A percentile compares a stretch with the other conserved stretches of the same genome.
These are phyloP conservation scores for Wickerhamiella infanticola DNA, from an alignment of 1,139 yeast species.

Conservation along the genomic window DNA sequence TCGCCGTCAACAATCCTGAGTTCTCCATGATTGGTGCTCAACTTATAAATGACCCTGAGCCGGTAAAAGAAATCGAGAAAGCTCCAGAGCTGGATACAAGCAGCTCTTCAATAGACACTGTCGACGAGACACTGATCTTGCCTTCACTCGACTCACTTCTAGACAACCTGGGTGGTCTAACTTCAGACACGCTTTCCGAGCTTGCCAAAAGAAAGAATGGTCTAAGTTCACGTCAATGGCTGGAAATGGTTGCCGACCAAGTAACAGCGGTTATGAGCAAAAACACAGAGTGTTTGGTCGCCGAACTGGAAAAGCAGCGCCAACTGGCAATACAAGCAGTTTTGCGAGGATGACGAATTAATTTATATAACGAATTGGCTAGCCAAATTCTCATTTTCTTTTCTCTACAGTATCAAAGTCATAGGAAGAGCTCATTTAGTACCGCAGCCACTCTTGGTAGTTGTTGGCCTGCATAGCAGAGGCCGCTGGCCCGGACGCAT, in stretches of 20 bases:
- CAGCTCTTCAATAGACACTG: conserved; percentile 13
- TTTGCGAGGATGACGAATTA: not conserved
- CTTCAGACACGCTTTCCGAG: not conserved
- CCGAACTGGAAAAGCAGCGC: not conserved
- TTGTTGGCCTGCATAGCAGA: not conserved
- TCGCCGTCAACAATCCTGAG: not conserved
- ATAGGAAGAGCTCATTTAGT: not conserved
- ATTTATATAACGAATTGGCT: too few species aligned
- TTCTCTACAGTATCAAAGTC: not conserved
- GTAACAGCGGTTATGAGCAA: not conserved
- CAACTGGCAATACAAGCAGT: not conserved
- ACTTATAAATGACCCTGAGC: not conserved
- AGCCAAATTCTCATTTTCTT: not conserved
- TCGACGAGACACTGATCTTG: not conserved
- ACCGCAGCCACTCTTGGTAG: not conserved
- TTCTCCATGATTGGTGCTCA: not conserved
- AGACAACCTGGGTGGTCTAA: not conserved
- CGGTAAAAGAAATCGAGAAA: not conserved
- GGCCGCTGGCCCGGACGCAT: not conserved
- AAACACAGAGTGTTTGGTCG: not conserved
- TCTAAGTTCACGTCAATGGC: not conserved
- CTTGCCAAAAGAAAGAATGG: not conserved
- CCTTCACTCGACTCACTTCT: not conserved
- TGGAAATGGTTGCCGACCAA: not conserved
- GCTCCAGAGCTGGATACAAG: conserved; percentile 3